phyloP scores from a whole-genome alignment of 257 asterid genomes.

The Solanum bukasovii region DNA sequence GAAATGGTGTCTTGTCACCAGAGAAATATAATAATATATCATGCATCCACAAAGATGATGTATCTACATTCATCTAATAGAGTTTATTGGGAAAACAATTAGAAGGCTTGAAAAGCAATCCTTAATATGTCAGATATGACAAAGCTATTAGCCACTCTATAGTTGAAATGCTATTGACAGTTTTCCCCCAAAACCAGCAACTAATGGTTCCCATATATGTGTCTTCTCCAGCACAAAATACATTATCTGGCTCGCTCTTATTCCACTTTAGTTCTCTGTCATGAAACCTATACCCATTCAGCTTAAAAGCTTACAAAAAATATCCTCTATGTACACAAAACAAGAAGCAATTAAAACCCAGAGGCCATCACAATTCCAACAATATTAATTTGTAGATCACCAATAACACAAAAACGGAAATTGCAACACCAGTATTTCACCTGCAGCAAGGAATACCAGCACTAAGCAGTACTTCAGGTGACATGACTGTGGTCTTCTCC shows the following conservation, averaged over 20 bases:
- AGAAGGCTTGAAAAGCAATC: neutral
- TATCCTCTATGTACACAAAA: neutral
- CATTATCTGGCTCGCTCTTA: neutral
- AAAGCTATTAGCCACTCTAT: neutral
- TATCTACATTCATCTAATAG: slow-evolving; percentile 5
- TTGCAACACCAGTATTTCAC: slow-evolving; percentile 30
- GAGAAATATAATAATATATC: neutral
- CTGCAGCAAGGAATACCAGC: slow-evolving; percentile 99
- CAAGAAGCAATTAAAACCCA: neutral
- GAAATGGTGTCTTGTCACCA: neutral
- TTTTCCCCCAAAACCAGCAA: neutral
- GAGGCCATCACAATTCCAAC: neutral
- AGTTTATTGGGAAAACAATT: neutral
- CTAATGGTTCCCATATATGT: neutral
- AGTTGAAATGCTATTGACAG: neutral
- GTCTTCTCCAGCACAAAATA: neutral
- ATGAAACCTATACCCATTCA: neutral
- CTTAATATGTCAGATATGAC: neutral
- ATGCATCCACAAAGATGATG: neutral
- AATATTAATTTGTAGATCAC: slow-evolving; percentile 1
- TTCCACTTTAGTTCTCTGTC: neutral
- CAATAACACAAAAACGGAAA: slow-evolving; percentile 7
- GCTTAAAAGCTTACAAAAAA: neutral
- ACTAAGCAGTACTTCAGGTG: slow-evolving; percentile 91
- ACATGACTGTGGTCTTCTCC: slow-evolving; percentile 97